phyloP scores from a whole-genome alignment of 441 rosid species.

The Populus hybrid region DNA sequence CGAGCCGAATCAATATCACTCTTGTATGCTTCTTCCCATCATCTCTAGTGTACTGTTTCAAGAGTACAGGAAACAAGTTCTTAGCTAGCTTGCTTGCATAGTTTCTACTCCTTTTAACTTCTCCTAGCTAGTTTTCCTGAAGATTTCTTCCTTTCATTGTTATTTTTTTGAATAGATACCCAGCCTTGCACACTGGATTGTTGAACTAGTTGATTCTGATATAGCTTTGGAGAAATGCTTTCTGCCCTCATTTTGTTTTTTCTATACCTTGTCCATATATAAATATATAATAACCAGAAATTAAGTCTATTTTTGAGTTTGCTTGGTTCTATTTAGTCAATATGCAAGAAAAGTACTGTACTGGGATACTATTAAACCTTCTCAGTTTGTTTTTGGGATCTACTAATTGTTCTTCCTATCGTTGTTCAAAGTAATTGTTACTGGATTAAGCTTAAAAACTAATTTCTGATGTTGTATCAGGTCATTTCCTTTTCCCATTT shows the following conservation, averaged over 20 bases:
- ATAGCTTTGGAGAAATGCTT: not conserved
- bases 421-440: too few relatives aligned
- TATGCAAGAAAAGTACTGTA: too few relatives aligned
- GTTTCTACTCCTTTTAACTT: not conserved
- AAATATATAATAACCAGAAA: not conserved
- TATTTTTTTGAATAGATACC: too few relatives aligned
- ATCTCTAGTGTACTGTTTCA: not conserved
- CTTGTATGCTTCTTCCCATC: slow-evolving; percentile 36
- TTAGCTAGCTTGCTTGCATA: not conserved
- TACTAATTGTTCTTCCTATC: too few relatives aligned
- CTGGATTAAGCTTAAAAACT: too few relatives aligned
- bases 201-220: not conserved
- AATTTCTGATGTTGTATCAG: not conserved
- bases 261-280: not conserved
- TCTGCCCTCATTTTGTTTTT: slow-evolving; percentile 4
- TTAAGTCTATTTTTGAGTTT: not conserved
- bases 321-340: not conserved
- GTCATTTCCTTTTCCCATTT: not conserved
- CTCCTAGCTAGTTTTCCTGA: not conserved
- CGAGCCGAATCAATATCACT: slow-evolving; percentile 73
- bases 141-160: not conserved
- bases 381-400: not conserved
- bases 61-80: not conserved
- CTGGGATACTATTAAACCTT: not conserved
- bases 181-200: too few relatives aligned